phyloP scores from a whole-genome alignment of 345 rosid genomes.

The Adansonia digitata region DNA sequence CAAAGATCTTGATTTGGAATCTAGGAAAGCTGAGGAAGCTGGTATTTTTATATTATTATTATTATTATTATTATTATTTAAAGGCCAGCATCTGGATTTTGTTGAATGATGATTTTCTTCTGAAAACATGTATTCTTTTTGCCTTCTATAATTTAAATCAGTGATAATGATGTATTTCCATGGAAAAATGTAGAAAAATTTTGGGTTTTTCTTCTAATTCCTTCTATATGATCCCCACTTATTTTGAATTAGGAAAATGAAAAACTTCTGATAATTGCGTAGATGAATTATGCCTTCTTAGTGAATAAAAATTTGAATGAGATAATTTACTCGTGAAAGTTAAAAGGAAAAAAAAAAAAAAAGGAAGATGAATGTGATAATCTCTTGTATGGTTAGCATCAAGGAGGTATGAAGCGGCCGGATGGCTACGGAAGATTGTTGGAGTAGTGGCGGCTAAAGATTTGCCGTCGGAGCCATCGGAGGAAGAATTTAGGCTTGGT shows the following conservation, averaged over 20 bases:
- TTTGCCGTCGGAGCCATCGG: conserved; percentile 83
- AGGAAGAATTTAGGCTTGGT: conserved; percentile 78
- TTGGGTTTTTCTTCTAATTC: not conserved
- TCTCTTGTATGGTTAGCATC: conserved; percentile 39
- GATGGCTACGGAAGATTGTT: conserved; percentile 72
- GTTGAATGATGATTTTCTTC: not conserved
- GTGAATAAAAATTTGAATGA: too few relatives aligned
- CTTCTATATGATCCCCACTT: not conserved
- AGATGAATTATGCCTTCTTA: too few relatives aligned
- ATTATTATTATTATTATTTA: not conserved
- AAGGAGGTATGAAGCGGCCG: conserved; percentile 76
- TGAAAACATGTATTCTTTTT: not conserved
- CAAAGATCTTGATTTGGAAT: conserved; percentile 53
- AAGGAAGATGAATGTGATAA: not conserved
- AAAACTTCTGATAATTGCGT: not conserved
- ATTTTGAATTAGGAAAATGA: not conserved
- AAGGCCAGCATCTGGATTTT: not conserved
- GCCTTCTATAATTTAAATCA: not conserved
- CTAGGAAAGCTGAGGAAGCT: conserved; percentile 63
- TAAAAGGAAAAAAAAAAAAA: too few relatives aligned
- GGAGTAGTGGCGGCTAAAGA: conserved; percentile 79
- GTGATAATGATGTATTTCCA: not conserved
- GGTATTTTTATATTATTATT: conserved; percentile 30
- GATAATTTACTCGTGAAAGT: too few relatives aligned
- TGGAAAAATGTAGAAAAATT: too few relatives aligned